These are phyloP conservation scores for Epichloe festucae DNA, from an alignment of 2,329 filamentous ascomycete genomes.

Conservation along the genomic window DNA sequence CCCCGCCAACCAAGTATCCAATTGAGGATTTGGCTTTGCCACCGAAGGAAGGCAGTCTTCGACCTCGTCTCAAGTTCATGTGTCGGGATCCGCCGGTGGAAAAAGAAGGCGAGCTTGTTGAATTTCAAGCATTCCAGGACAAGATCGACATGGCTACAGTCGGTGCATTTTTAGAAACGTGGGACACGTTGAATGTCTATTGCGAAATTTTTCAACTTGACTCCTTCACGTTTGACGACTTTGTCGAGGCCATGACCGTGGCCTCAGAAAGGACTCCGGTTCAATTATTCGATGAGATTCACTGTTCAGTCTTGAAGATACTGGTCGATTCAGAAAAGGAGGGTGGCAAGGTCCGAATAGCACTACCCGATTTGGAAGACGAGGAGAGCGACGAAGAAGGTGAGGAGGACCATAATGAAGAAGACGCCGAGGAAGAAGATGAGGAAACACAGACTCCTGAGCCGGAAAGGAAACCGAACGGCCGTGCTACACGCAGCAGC, in stretches of 20 bases:
- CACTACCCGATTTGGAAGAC: conserved; percentile 60
- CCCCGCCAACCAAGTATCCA: conserved; percentile 79
- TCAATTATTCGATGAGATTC: conserved; percentile 77
- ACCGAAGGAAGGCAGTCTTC: conserved; percentile 49
- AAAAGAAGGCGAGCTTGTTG: conserved; percentile 23
- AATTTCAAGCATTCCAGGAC: conserved; percentile 7
- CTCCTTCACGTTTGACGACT: conserved; percentile 97
- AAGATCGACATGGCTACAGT: conserved; percentile 73
- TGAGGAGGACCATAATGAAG: conserved; percentile 45
- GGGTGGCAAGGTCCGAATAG: conserved; percentile 67
- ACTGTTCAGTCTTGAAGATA: conserved; percentile 82
- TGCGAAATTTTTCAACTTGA: conserved; percentile 88
- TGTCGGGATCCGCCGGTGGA: conserved; percentile 48
- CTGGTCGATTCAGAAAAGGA: conserved; percentile 64
- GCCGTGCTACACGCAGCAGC: conserved; percentile 73
- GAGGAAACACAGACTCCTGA: conserved; percentile 48
- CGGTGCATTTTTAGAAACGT: conserved; percentile 76
- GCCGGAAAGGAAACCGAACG: conserved; percentile 51
- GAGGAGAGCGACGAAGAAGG: conserved; percentile 56
- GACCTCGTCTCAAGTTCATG: conserved; percentile 68
- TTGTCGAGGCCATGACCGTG: conserved; percentile 73
- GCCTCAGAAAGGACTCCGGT: conserved; percentile 62
- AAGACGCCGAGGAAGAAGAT: conserved; percentile 40
- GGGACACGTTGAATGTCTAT: conserved; percentile 97
- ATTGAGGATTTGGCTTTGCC: conserved; percentile 85